Base-by-base conservation (phyloP, 2,329 filamentous ascomycete species). In the Colletotrichum liaoningense region DNA sequence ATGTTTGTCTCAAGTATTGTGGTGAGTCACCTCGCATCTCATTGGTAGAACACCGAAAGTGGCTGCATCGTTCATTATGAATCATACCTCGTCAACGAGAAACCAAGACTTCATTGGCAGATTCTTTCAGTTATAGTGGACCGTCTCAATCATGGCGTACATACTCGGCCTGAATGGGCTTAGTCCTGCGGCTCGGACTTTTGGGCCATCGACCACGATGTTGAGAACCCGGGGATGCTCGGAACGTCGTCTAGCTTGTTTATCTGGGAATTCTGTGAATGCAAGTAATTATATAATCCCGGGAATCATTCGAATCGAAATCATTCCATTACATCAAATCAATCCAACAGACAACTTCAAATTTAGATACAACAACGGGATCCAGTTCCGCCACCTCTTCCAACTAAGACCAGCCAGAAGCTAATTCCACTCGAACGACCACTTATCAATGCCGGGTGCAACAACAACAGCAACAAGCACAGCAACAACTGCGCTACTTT, bases 61-160 rank as follows among this genome's bases (percentile, higher is more conserved):
- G 33, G 49, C 16, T 56, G 19, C 22, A 64, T 28, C n/a, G 52
- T 56, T 65, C 63, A 57, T 22, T 65, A 65, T 65, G 63, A 65
- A 57, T 65, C 63, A 65, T 65, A 64, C 52, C 24, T 42, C 24
- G 26, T 30, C 24, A 57, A 9, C 9, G 11, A 22, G 5, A 26
- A 6, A 19, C 12, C 3, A 16, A 33, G 30, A 22, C 16, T 8
- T 57, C 16, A 56, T 65, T 57, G 63, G 63, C 14, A 1, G 24
- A 30, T 5, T 4, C 3, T 14, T 4, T 2, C 11, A n/a, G 55
- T 19, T 11, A 58, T 22, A n/a, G 2, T 12, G 19, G 3, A 9
- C 16, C 9, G 14, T 7, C 4, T 19, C 4, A 4, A 1, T 22
- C n/a, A 12, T 42, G 8, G 49, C 30, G 46, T 7, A 16, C 3